Evolutionary conservation across 371 early-diverging fungal species (phyloP), one percentile per base, ranked within the genome.

Genomic region (Funneliformis caledonium): DNA sequence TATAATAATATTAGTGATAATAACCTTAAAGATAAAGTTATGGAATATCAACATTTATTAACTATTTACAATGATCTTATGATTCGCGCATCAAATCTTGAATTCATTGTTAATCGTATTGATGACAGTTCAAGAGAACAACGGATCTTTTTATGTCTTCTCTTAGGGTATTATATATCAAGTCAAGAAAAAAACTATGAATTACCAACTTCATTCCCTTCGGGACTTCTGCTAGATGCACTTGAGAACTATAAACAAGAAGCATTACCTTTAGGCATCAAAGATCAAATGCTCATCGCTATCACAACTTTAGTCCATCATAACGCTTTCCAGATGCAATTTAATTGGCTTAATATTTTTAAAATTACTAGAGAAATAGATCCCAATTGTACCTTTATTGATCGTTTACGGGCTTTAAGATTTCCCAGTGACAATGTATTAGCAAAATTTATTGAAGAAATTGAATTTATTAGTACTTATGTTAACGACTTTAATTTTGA

Each of bases 311-410:
- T 78, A 45, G 50, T 48, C 8, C 50, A 26, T 1, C 42, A 69
- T 9, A 68, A 50, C 33, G 73, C 73, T 14, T 2, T n/a, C 14
- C 9, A n/a, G 5, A 33, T 12, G 50, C n/a, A 14, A 33, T 68
- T 50, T 62, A 69, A 67, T 37, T 78, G 78, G 78, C 5, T 78
- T 16, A 43, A 31, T 52, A 14, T 68, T 37, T 78, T 78, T 69
- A 19, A 9, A 10, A 19, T 69, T 8, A 50, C 69, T 37, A 7
- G 7, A 4, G 22, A 26, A 43, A 7, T 78, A 7, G 78, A 78
- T 52, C 68, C 78, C 3, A 19, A 50, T 19, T 68, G 33, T 65
- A 8, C 11, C 5, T 78, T 78, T 45, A 22, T 78, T n/a, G 69
- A 78, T n/a, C 12, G 5, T 12, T 43, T 78, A 22, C 42, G 4